A percentile compares a stretch with the other conserved stretches of the same genome.
Conservation (phyloP, 164 flowering plant genomes). For the Chloranthus sessilifolius region DNA sequence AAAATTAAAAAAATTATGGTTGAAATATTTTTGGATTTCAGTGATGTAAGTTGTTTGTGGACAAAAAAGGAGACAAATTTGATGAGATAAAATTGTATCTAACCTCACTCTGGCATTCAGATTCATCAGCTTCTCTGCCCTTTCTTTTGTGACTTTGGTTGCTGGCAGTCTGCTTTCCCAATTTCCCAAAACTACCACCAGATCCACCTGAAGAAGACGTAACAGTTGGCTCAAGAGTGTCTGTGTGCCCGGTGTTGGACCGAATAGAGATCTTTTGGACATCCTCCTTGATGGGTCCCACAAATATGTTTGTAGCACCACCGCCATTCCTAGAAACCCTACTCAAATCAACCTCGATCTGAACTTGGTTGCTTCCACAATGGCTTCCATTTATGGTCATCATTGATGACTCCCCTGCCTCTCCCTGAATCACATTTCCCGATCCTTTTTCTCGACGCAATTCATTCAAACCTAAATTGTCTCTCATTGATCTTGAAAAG, state of each 20-base stretch:
- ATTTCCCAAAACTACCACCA: constrained; percentile 42
- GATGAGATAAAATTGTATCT: constrained; percentile 2
- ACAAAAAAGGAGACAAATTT: background rate
- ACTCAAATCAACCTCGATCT: constrained; percentile 34
- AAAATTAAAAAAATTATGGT: no score
- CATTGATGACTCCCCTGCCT: constrained; percentile 32
- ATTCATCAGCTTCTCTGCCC: constrained; percentile 35
- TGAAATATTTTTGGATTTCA: no score
- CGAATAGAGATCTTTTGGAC: constrained; percentile 14
- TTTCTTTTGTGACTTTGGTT: constrained; percentile 42
- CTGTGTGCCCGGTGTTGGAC: constrained; percentile 26
- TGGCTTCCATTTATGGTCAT: constrained; percentile 56
- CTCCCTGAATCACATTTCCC: constrained; percentile 11
- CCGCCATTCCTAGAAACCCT: constrained; percentile 25
- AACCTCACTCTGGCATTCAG: constrained; percentile 44
- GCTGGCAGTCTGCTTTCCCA: constrained; percentile 26
- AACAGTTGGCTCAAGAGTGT: constrained; percentile 28
- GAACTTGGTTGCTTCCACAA: constrained; percentile 53
- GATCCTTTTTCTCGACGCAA: constrained; percentile 8
- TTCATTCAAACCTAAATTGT: constrained; percentile 13
- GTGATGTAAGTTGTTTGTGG: background rate
- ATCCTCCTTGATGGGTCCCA: constrained; percentile 18
- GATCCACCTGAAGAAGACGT: constrained; percentile 59
- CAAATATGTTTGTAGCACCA: constrained; percentile 10
- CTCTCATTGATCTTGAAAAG: constrained; percentile 14